Percentiles rank a stretch among this genome's conserved stretches.
phyloP scores from a whole-genome alignment of 2,329 filamentous ascomycete genomes.

The Verticillium nubilum region DNA sequence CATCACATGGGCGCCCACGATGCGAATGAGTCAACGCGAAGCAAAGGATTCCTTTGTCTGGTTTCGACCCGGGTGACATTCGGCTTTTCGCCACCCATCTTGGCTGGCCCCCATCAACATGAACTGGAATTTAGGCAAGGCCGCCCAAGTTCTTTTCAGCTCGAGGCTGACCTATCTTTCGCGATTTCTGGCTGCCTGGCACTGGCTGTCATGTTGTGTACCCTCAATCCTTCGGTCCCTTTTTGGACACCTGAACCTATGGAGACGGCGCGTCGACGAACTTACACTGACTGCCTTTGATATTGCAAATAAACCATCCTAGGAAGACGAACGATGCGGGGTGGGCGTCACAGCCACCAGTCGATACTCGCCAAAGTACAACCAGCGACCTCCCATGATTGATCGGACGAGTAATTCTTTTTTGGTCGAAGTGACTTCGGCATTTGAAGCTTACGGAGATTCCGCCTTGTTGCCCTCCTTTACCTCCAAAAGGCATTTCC shows the following conservation, averaged over 20 bases:
- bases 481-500: too few species aligned
- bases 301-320: background rate
- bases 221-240: background rate
- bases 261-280: background rate
- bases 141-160: too few species aligned
- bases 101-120: background rate
- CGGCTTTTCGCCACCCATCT: background rate
- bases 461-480: too few species aligned
- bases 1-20: background rate
- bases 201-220: background rate
- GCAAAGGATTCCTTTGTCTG: background rate
- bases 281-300: background rate
- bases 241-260: background rate
- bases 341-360: background rate
- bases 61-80: background rate
- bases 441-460: too few species aligned
- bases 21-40: background rate
- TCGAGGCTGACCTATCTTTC: background rate
- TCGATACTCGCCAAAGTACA: background rate
- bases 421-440: too few species aligned
- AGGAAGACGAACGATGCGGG: background rate
- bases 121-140: background rate
- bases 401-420: too few species aligned
- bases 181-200: too few species aligned
- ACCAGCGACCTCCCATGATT: too few species aligned